A percentile compares a stretch with the other conserved stretches of the same genome.
phyloP scores from a whole-genome alignment of 176 grass and related monocot genomes.

The Paspalum notatum region DNA sequence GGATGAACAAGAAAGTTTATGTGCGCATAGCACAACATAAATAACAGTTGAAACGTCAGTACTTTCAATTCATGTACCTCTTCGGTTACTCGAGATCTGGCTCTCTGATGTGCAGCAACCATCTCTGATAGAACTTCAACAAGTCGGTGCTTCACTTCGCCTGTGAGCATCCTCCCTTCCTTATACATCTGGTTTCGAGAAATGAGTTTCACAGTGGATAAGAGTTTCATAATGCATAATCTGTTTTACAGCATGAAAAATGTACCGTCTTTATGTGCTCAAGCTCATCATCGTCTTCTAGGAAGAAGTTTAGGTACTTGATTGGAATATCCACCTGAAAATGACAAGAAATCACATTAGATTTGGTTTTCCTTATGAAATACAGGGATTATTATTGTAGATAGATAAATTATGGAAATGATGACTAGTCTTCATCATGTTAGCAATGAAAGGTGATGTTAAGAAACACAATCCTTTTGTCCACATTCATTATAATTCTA shows the following conservation, averaged over 20 bases:
- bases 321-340: conserved; percentile 81
- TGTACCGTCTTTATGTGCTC: conserved; percentile 71
- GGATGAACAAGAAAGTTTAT: too few relatives aligned
- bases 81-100: too few relatives aligned
- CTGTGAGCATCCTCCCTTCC: neutral
- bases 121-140: too few relatives aligned
- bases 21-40: too few relatives aligned
- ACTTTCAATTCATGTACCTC: too few relatives aligned
- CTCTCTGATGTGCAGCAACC: too few relatives aligned
- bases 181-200: conserved; percentile 64
- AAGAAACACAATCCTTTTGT: neutral
- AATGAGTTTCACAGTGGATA: conserved; percentile 17
- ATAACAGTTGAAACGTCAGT: too few relatives aligned
- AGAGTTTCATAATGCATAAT: conserved; percentile 8
- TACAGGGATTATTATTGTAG: neutral
- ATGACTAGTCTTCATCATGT: too few relatives aligned
- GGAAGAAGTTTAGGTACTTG: conserved; percentile 87
- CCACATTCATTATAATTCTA: neutral
- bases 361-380: neutral
- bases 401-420: neutral
- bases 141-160: too few relatives aligned
- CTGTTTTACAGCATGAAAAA: neutral
- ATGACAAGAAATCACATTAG: too few relatives aligned
- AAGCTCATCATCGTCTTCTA: conserved; percentile 80
- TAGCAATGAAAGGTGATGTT: neutral